Conservation (phyloP, 2,329 filamentous ascomycete genomes). For the Xylaria sp. region DNA sequence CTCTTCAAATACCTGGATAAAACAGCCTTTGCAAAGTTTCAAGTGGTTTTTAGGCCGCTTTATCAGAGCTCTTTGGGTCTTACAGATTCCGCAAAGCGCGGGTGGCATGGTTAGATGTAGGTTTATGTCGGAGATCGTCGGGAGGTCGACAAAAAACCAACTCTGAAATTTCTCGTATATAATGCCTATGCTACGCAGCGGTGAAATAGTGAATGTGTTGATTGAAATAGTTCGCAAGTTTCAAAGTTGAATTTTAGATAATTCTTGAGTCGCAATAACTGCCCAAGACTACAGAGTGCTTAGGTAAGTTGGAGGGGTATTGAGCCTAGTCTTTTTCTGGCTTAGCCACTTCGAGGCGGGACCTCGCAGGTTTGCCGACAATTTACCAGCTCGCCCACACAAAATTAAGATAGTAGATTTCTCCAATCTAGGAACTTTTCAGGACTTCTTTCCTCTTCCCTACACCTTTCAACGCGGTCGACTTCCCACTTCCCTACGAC, state of each 20-base stretch:
- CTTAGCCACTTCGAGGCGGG: slow-evolving; percentile 26
- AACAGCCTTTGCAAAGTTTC: slow-evolving; percentile 91
- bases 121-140: background rate
- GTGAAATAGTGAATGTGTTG: background rate
- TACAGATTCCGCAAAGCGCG: slow-evolving; percentile 79
- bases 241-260: no score
- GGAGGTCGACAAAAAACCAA: background rate
- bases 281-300: background rate
- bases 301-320: slow-evolving; percentile 40
- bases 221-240: no score
- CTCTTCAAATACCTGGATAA: slow-evolving; percentile 86
- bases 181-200: background rate
- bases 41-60: slow-evolving; percentile 94
- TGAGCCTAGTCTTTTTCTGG: slow-evolving; percentile 28
- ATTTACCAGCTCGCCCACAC: slow-evolving; percentile 45
- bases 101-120: slow-evolving; percentile 73
- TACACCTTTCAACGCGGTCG: slow-evolving; percentile 51
- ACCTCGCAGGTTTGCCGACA: slow-evolving; percentile 38
- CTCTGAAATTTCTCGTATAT: background rate
- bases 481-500: slow-evolving; percentile 58
- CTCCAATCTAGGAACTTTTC: slow-evolving; percentile 44
- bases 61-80: slow-evolving; percentile 82
- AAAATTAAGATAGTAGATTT: slow-evolving; percentile 42
- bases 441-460: slow-evolving; percentile 48
- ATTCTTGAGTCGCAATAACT: background rate